Evolutionary conservation across 1,284 basidiomycete genomes (phyloP), one percentile per base, ranked within the genome.

Genomic region (Moesziomyces sp.): DNA sequence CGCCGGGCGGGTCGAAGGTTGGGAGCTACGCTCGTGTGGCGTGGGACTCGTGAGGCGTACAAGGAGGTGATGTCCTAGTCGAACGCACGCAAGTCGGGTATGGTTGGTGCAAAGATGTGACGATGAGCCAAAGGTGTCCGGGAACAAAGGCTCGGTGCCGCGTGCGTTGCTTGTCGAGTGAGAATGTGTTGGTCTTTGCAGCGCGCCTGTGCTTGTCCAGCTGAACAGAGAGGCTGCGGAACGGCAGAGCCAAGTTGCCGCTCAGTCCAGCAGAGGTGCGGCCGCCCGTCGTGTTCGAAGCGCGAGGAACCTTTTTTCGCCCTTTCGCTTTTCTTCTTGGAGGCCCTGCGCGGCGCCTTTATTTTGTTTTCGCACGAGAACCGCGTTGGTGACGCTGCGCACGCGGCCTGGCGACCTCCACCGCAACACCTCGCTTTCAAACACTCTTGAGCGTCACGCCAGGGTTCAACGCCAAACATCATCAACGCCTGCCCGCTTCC

Each of bases 221-320:
- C 26, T 30, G 30, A 18, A 46, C 38, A 51, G 43, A 51, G 46
- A n/a, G 43, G 3, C 11, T 50, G 30, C 13, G 13, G 13, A 23
- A n/a, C 38, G 18, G 38, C 38, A 5, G 30, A 33, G 30, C 30
- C 30, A 21, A 24, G 48, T 43, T 35, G 44, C 19, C 5, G 26
- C 55, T 35, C 19, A 48, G 53, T 4, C n/a, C 30, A 23, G 21
- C 16, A 28, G 33, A 33, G 54, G 47, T 45, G 44, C 33, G 23
- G 24, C 46, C 46, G 56, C 48, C 51, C 54, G 57, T 58, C 48
- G 65, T 51, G 59, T 68, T 68, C 55, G 65, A 68, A 68, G 65
- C 65, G 65, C 65, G 59, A 62, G 58, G 65, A 68, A 68, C 50
- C 56, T 70, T 69, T 69, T 69, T 47, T 45, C 18, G 6, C 18